Percentiles rank a stretch among this genome's conserved stretches.
These are phyloP conservation scores for Ganoderma multipileum DNA, from an alignment of 1,284 basidiomycete genomes.

Conservation along the genomic window DNA sequence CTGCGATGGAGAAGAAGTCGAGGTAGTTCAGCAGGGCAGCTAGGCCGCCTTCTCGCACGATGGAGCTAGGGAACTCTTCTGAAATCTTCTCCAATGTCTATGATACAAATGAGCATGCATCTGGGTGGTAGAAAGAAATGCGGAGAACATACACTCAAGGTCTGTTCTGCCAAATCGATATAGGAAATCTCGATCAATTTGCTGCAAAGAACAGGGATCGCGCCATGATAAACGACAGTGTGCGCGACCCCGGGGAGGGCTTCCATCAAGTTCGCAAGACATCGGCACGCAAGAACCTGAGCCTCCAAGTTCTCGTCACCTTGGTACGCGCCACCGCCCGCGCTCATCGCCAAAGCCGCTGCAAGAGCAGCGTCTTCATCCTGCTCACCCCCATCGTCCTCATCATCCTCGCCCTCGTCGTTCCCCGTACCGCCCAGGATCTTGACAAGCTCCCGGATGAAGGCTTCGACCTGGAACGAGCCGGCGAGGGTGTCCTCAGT, in stretches of 20 bases:
- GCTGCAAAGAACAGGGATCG: slow-evolving; percentile 93
- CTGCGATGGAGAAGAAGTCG: slow-evolving; percentile 96
- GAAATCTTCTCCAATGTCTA: slow-evolving; percentile 98
- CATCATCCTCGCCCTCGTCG: slow-evolving; percentile 73
- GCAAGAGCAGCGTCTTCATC: slow-evolving; percentile 89
- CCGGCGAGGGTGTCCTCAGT: slow-evolving; percentile 97
- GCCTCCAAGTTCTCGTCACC: slow-evolving; percentile 90
- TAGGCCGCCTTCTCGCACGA: slow-evolving; percentile 93
- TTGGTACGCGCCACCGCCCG: slow-evolving; percentile 64
- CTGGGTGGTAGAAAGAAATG: slow-evolving; percentile 10
- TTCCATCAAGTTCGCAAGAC: slow-evolving; percentile 96
- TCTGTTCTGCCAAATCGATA: slow-evolving; percentile 96
- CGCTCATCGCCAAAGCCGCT: slow-evolving; percentile 80
- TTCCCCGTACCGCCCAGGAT: slow-evolving; percentile 87
- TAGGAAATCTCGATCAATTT: slow-evolving; percentile 96
- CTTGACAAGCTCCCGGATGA: slow-evolving; percentile 91
- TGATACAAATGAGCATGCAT: slow-evolving; percentile 34
- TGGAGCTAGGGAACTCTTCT: slow-evolving; percentile 92
- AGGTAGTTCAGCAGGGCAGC: slow-evolving; percentile 91
- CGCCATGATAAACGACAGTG: slow-evolving; percentile 94
- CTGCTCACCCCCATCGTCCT: slow-evolving; percentile 62
- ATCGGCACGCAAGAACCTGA: slow-evolving; percentile 92
- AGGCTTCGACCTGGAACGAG: slow-evolving; percentile 92
- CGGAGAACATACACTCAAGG: slow-evolving; percentile 80
- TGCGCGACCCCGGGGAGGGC: slow-evolving; percentile 93